These are phyloP conservation scores for Domatiomyces globalis DNA, from an alignment of 2,329 filamentous ascomycete genomes.

Conservation along the genomic window DNA sequence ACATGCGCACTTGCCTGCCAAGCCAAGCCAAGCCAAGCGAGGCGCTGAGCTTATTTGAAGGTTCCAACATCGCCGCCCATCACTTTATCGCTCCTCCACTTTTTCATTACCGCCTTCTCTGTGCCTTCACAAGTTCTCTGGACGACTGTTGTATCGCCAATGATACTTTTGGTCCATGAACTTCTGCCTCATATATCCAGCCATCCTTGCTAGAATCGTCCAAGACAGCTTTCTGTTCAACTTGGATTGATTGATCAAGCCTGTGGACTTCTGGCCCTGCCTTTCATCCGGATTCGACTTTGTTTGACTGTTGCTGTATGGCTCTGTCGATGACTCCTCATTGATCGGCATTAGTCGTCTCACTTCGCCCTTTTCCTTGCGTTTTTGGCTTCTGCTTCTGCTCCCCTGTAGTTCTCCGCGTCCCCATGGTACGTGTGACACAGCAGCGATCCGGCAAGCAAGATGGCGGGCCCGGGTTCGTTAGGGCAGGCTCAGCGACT, in stretches of 20 bases:
- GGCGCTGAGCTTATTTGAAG: too few species aligned
- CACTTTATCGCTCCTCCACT: too few species aligned
- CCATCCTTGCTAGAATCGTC: not conserved
- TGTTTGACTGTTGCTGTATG: slow-evolving; percentile 1
- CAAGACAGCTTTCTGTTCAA: not conserved
- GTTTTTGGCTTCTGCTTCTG: not conserved
- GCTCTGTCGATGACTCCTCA: not conserved
- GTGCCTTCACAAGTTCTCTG: not conserved
- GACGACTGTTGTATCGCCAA: not conserved
- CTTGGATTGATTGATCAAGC: not conserved
- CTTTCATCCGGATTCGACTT: not conserved
- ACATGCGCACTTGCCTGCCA: too few species aligned
- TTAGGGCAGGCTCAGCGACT: slow-evolving; percentile 9
- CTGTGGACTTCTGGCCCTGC: not conserved
- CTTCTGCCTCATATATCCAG: not conserved
- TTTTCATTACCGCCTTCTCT: not conserved
- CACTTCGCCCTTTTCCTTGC: slow-evolving; percentile 1
- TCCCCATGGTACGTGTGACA: slow-evolving; percentile 2
- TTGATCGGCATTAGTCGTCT: not conserved
- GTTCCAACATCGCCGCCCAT: too few species aligned
- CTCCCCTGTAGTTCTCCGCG: slow-evolving; percentile 1
- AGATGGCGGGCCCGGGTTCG: slow-evolving; percentile 1
- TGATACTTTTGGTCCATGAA: not conserved
- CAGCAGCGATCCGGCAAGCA: slow-evolving; percentile 1
- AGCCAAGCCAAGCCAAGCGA: too few species aligned